Evolutionary conservation across 2,329 filamentous ascomycete genomes (phyloP), one percentile per base, ranked within the genome.

Genomic region (Zymoseptoria passerinii): DNA sequence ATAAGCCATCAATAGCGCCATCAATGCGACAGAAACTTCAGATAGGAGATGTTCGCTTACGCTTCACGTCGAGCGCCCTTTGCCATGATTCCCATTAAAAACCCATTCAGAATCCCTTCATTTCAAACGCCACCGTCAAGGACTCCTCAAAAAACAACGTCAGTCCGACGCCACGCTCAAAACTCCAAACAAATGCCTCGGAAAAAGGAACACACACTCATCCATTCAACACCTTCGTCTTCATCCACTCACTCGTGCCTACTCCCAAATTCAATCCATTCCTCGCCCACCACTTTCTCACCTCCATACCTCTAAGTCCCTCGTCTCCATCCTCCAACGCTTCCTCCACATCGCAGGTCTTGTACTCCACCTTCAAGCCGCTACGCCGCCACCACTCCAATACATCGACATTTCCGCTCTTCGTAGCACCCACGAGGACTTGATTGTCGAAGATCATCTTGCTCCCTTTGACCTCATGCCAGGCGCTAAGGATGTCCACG

Each of bases 291-390:
- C 92, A 97, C 62, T 81, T 80, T 58, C 89, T 79, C 18, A 95
- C 89, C 44, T 82, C 81, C 63, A 85, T 83, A 62, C 90, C 87
- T 56, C 87, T 85, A 4, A 78, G 74, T 1, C 79, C 83, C 44
- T 83, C 83, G 3, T 92, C 83, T 20, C 90, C 89, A 71, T 96
- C 92, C 71, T 96, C 92, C 48, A 96, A 80, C 0, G 92, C 92
- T 74, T 96, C 92, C 72, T 96, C 92, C 61, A 97, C 94, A 72
- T 95, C 91, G 72, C 91, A 96, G 1, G 90, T 95, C 72, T 92
- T 92, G 74, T 96, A 96, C 73, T 95, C 90, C 27, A 96, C 91
- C 55, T 83, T 81, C 65, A 92, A 80, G 0, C 85, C 84, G 66
- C 86, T 88, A 55, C 80, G 80, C 68, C 89, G 88, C 92, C 92